Evolutionary conservation across 2,329 filamentous ascomycete species (phyloP), one percentile per base, ranked within the genome.

Genomic region (Coleophoma cylindrospora): DNA sequence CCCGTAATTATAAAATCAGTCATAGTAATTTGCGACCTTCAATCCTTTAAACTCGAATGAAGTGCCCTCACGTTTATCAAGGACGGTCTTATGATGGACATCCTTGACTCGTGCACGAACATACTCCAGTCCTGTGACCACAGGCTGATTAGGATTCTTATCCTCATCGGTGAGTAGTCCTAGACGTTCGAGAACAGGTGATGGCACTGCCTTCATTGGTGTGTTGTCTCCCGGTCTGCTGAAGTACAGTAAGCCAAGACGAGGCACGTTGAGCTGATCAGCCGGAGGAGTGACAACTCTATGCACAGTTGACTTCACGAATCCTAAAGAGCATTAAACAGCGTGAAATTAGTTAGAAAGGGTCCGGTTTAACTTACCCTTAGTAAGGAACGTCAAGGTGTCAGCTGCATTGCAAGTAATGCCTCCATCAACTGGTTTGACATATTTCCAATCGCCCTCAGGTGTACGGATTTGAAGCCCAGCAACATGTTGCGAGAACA

Each of bases 401-500:
- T 79, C 76, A 12, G 72, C 75, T 1, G 74, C 70, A 53, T 79
- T 80, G 50, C 78, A 74, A 0, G 73, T 75, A 47, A 80, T 77
- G n/a, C 70, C 75, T 0, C 70, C 73, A 12, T 72, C 67, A 43
- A 73, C 67, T 1, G 74, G 72, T 44, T 66, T 65, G 3, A 78
- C 74, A 66, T 72, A 77, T 53, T 74, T 75, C 75, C 75, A 77
- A n/a, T 67, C 57, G 0, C 70, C 74, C 21, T 68, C 62, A 0
- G 56, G 61, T 0, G 58, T 66, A n/a, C 70, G 70, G 19, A 81
- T 75, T 58, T 83, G 78, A 19, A 82, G 66, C 2, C 75, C 78
- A 0, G 76, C 75, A 11, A 82, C 73, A 0, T 78, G 78, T 53
- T 83, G 79, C 1, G 75, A 71, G 66, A 81, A 82, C 0, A 83